A percentile compares a stretch with the other conserved stretches of the same genome.
Evolutionary conservation across 345 rosid genomes (phyloP).

Genomic region (Aurinia saxatilis): DNA sequence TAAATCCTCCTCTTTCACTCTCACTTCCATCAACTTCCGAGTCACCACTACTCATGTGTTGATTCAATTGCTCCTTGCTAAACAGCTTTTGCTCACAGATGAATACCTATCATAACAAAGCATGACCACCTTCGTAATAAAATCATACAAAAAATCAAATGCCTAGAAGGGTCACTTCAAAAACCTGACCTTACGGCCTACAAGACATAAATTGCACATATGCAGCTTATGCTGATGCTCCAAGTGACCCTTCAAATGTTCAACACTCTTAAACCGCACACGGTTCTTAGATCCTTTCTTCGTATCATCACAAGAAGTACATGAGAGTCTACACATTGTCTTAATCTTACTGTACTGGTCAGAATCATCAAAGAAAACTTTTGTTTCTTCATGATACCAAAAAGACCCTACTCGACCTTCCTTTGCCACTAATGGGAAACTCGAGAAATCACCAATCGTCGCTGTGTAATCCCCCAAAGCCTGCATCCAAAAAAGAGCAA

Average conservation of each 20-base stretch:
- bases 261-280: conserved; percentile 58
- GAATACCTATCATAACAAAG: conserved; percentile 47
- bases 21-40: conserved; percentile 91
- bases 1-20: conserved; percentile 88
- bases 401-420: conserved; percentile 69
- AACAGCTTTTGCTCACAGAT: conserved; percentile 89
- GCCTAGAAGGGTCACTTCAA: neutral
- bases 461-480: conserved; percentile 73
- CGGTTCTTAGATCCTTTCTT: conserved; percentile 46
- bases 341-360: conserved; percentile 78
- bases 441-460: conserved; percentile 62
- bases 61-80: conserved; percentile 61
- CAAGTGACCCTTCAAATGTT: conserved; percentile 76
- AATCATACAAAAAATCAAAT: neutral
- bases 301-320: conserved; percentile 54
- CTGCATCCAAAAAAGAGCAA: conserved; percentile 26
- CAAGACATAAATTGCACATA: conserved; percentile 88
- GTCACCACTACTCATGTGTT: conserved; percentile 71
- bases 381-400: conserved; percentile 80
- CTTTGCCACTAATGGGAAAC: conserved; percentile 58
- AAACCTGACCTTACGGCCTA: conserved; percentile 70
- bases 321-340: conserved; percentile 88
- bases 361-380: conserved; percentile 68
- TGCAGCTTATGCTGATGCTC: conserved; percentile 57
- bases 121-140: neutral